These are phyloP conservation scores for Aureobasidium zeae DNA, from an alignment of 2,329 filamentous ascomycete genomes.

Conservation along the genomic window DNA sequence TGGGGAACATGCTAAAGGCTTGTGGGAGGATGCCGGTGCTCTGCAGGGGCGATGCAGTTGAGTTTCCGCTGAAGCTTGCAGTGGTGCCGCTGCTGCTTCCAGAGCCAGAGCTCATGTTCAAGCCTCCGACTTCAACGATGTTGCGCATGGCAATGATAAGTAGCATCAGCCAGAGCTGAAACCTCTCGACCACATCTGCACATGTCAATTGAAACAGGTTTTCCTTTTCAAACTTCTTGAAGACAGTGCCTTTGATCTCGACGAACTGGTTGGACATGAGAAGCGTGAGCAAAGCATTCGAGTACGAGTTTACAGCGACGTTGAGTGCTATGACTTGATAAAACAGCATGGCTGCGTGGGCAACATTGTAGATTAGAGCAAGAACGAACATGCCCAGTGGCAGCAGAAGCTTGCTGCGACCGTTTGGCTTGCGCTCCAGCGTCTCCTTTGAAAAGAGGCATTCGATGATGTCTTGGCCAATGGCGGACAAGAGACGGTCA, in stretches of 20 bases:
- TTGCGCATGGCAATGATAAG: conserved; percentile 94
- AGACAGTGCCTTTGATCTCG: conserved; percentile 96
- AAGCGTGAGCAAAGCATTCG: conserved; percentile 84
- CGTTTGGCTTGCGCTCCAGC: conserved; percentile 74
- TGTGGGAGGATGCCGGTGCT: conserved; percentile 71
- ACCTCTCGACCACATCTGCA: conserved; percentile 91
- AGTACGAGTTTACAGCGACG: conserved; percentile 97
- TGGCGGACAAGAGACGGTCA: conserved; percentile 78
- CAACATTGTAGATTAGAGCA: conserved; percentile 75
- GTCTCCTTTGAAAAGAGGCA: conserved; percentile 92
- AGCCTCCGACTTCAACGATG: conserved; percentile 84
- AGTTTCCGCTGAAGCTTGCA: conserved; percentile 28
- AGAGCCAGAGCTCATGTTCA: conserved; percentile 45
- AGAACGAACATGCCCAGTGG: conserved; percentile 88
- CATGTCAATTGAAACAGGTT: conserved; percentile 95
- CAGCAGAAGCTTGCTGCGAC: conserved; percentile 80
- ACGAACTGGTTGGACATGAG: conserved; percentile 97
- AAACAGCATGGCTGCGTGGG: conserved; percentile 80
- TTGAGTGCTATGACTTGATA: conserved; percentile 98
- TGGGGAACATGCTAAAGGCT: conserved; percentile 82
- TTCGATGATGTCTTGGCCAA: conserved; percentile 93
- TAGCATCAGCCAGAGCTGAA: conserved; percentile 96
- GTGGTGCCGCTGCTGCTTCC: conserved; percentile 21
- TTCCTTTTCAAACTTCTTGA: conserved; percentile 98
- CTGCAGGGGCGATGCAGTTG: conserved; percentile 48